Evolutionary conservation across 768 basidiomycete genomes (phyloP), one percentile per base, ranked within the genome.

Genomic region (Suillus bovinus): DNA sequence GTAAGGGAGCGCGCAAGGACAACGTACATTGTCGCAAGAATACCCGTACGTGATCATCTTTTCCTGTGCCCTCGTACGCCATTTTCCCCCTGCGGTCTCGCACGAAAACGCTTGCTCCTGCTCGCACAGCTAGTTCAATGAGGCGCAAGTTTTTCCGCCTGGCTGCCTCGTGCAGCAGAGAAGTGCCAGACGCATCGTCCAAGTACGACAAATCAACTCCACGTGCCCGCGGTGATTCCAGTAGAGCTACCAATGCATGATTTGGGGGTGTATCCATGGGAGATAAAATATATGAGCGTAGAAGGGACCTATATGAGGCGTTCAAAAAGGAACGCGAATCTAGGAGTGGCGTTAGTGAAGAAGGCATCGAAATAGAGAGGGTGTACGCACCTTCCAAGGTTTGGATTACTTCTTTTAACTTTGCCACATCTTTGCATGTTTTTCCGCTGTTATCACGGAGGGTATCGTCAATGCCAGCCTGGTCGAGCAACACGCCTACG

Each of bases 81-180:
- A 79, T 83, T 68, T 81, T 88, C 72, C 95, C 94, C 63, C 76
- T 81, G 24, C 87, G 80, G 74, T 96, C 90, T 5, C 94, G 81
- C 2, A 90, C 88, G 69, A 96, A 96, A 5, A 96, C 90, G 70
- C 96, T 94, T 0, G 93, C 94, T 0, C 94, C 94, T 10, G 90
- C 89, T 27, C 89, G 84, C 2, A 95, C 85, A 0, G 87, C 89
- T n/a, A 94, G 81, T 69, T 96, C 92, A 31, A 96, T 85, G 22
- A 96, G 76, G 5, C 86, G 80, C 24, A 96, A 76, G 69, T 97
- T 93, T 63, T 89, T 88, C 17, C 94, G 81, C 39, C 84, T 79
- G 0, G 92, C 91, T 1, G 94, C 93, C 72, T 96, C 95, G 66
- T 98, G 96, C 1, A 98, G 79, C 6, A 97, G 74, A 0, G 91